These are phyloP conservation scores for Anethum foeniculum DNA, from an alignment of 140 eudicot species.

Conservation along the genomic window DNA sequence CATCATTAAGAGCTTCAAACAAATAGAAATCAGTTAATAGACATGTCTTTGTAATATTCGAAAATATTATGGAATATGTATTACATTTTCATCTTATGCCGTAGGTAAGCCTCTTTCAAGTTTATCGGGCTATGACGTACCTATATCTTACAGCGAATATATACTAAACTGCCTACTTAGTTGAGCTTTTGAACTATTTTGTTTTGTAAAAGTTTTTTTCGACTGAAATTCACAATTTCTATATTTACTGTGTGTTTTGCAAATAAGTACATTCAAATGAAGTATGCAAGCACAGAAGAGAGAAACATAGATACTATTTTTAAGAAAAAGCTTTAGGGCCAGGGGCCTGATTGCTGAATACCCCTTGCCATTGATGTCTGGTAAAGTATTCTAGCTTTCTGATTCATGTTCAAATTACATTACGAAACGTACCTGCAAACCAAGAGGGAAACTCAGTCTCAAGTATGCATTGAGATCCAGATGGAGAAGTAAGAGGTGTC, in stretches of 20 bases:
- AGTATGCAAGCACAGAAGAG: not conserved
- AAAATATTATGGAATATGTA: not conserved
- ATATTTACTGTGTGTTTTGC: not conserved
- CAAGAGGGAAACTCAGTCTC: not conserved
- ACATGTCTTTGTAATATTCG: not conserved
- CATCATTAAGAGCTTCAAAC: not conserved
- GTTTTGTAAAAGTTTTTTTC: not conserved
- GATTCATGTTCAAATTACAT: not conserved
- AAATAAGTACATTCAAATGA: not conserved
- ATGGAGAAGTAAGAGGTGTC: constrained; percentile 1
- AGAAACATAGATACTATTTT: not conserved
- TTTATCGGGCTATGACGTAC: not conserved
- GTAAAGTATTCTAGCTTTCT: not conserved
- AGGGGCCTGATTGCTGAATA: not conserved
- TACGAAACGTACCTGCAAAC: not conserved
- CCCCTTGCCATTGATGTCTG: not conserved
- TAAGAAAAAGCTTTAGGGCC: not conserved
- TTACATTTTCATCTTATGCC: not conserved
- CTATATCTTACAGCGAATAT: not conserved
- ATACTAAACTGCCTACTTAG: constrained; percentile 17
- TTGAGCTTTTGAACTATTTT: not conserved
- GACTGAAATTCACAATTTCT: not conserved
- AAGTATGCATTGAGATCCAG: not conserved
- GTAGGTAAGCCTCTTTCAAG: not conserved
- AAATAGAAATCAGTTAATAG: not conserved